Evolutionary conservation across 2,329 filamentous ascomycete genomes (phyloP), one percentile per base, ranked within the genome.

Genomic region (Monilinia aucupariae): DNA sequence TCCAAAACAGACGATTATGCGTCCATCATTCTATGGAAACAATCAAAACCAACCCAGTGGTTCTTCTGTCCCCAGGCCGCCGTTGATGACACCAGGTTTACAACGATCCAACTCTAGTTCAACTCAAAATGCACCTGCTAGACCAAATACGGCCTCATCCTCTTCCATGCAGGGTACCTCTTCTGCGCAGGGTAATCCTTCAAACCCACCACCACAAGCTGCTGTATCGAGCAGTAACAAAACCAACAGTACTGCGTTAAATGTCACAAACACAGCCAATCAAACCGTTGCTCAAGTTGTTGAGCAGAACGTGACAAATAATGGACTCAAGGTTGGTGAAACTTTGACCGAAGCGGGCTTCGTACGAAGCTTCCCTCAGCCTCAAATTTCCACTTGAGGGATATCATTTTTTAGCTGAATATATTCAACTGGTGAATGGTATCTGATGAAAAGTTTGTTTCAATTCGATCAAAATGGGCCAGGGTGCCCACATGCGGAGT

Each of bases 11-110:
- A 62, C 68, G 37, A 65, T 73, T 49, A 68, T 64, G 65, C 67
- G 71, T 30, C 73, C 72, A 43, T 64, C 68, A 2, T 71, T 74
- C 51, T 65, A 59, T 41, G 68, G 68, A 39, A 69, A 68, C 56
- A 64, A 63, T 34, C 66, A 67, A 51, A 69, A 61, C 53, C 68
- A 70, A 51, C 39, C 64, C 25, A 67, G 54, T 64, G 59, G 61
- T 25, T 50, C 68, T 47, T 62, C 68, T 13, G 65, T 73, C 30
- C 67, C 71, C 22, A 66, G 72, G 52, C 72, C 71, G 34, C 70
- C 71, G 58, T 72, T 74, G 68, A 71, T 65, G 63, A 64, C 68
- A 54, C 65, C 66, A 41, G 65, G 66, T 25, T 66, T 69, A 45
- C 67, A 58, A 55, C 61, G 69, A 39, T 68, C 64, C 37, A 69